Evolutionary conservation across 164 flowering plant genomes (phyloP).

Genomic region (Kalanchoe fedtschenkoi): DNA sequence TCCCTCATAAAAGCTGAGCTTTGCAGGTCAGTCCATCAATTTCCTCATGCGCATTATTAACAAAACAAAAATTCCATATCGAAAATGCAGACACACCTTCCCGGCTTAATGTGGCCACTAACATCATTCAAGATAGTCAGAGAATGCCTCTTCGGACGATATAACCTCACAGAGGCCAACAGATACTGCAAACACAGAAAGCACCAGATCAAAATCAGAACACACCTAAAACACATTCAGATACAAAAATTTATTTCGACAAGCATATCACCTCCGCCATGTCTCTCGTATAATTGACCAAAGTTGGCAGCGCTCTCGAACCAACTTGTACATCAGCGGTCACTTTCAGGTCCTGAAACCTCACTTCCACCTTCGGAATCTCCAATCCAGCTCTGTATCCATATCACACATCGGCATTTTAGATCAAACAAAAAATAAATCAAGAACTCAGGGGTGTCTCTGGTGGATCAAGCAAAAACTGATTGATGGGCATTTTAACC

Average conservation of each 20-base stretch:
- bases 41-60: neutral
- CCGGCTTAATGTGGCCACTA: conserved; percentile 60
- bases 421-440: neutral
- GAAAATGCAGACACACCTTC: conserved; percentile 40
- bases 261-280: neutral
- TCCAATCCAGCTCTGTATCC: conserved; percentile 56
- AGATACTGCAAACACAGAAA: conserved; percentile 25
- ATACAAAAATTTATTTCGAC: neutral
- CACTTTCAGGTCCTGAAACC: conserved; percentile 50
- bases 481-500: no score
- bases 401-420: neutral
- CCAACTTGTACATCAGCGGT: conserved; percentile 56
- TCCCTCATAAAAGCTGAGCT: neutral
- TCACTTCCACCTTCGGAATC: conserved; percentile 66
- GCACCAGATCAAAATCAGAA: neutral
- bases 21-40: neutral
- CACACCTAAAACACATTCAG: neutral
- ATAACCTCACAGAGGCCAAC: conserved; percentile 31
- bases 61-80: neutral
- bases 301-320: conserved; percentile 76
- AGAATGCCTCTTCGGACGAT: conserved; percentile 35
- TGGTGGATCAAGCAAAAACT: no score
- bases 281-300: conserved; percentile 49
- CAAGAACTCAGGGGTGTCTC: no score
- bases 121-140: conserved; percentile 48